A percentile compares a stretch with the other conserved stretches of the same genome.
phyloP scores from a whole-genome alignment of 768 basidiomycete species.

The Cystoderma amianthinum region DNA sequence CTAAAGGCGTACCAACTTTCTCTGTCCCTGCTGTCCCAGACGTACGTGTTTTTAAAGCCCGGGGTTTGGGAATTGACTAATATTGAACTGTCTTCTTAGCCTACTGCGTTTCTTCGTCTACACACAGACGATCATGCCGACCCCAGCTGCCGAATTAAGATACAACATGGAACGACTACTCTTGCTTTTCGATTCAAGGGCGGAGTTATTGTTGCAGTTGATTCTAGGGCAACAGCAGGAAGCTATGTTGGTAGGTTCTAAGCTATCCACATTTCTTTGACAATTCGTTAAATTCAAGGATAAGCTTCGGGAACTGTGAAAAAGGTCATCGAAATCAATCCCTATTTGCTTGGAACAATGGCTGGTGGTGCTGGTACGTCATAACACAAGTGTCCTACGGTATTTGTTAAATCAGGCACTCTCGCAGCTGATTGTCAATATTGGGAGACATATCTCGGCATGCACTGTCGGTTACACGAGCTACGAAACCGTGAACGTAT shows the following conservation, averaged over 20 bases:
- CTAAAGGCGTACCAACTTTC: conserved; percentile 68
- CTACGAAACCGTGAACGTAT: conserved; percentile 95
- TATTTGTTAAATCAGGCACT: conserved; percentile 4
- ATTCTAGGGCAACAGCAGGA: conserved; percentile 95
- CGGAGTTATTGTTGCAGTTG: conserved; percentile 99
- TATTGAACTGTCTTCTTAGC: conserved; percentile 39
- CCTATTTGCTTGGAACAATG: conserved; percentile 98
- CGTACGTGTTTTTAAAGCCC: conserved; percentile 41
- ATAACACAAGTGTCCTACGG: neutral
- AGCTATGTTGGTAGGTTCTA: conserved; percentile 88
- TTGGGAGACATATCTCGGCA: conserved; percentile 99
- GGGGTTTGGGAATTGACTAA: neutral
- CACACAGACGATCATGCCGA: conserved; percentile 97
- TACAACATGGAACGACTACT: conserved; percentile 97
- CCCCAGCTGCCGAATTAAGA: conserved; percentile 93
- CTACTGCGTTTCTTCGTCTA: conserved; percentile 81
- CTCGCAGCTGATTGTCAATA: conserved; percentile 84
- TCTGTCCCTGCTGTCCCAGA: conserved; percentile 67
- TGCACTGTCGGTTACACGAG: conserved; percentile 95
- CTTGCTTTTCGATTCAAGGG: conserved; percentile 95
- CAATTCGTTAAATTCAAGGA: too few species aligned
- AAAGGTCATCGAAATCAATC: conserved; percentile 99
- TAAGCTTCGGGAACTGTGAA: conserved; percentile 96
- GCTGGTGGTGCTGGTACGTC: conserved; percentile 92
- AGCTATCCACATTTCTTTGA: too few species aligned